Base-by-base conservation (phyloP, 495 filamentous ascomycete species). In the Arthonia radiata region DNA sequence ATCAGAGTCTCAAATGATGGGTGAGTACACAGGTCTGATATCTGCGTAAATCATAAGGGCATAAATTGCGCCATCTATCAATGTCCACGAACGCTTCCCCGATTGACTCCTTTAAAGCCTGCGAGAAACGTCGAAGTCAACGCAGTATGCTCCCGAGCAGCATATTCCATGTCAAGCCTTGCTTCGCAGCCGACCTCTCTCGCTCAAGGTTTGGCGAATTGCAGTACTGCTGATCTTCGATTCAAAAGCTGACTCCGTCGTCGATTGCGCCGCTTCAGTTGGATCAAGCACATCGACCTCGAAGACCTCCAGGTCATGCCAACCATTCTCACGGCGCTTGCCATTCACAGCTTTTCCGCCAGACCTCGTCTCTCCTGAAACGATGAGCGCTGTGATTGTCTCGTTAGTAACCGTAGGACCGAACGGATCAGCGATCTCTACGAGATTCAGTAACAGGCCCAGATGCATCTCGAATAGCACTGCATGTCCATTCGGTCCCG, bases 141-240 rank as follows among this genome's bases (percentile, higher is more conserved):
- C n/a, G n/a, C n/a, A n/a, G n/a, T n/a, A n/a, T n/a, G n/a, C n/a
- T n/a, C n/a, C n/a, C n/a, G n/a, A n/a, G n/a, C n/a, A n/a, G n/a
- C n/a, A n/a, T n/a, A n/a, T n/a, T n/a, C n/a, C n/a, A n/a, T n/a
- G n/a, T n/a, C n/a, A n/a, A n/a, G n/a, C n/a, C n/a, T n/a, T n/a
- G n/a, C n/a, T n/a, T n/a, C n/a, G n/a, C n/a, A n/a, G n/a, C n/a
- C n/a, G n/a, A 22, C 7, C 19, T 26, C 31, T 47, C 34, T 55
- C 43, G 14, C 35, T 42, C 24, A 45, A 31, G 19, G 49, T 55
- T 25, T 57, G 61, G 40, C 67, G 51, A 28, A 71, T 65, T 35
- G 64, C 70, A 1, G 76, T 79, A 46, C 86, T 93, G 55, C 82
- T 91, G 39, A 97, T 74, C 49, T 92, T 97, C 16, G 59, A 57